phyloP scores from a whole-genome alignment of 495 filamentous ascomycete species.

The Paragyromitra xinjiangensis region DNA sequence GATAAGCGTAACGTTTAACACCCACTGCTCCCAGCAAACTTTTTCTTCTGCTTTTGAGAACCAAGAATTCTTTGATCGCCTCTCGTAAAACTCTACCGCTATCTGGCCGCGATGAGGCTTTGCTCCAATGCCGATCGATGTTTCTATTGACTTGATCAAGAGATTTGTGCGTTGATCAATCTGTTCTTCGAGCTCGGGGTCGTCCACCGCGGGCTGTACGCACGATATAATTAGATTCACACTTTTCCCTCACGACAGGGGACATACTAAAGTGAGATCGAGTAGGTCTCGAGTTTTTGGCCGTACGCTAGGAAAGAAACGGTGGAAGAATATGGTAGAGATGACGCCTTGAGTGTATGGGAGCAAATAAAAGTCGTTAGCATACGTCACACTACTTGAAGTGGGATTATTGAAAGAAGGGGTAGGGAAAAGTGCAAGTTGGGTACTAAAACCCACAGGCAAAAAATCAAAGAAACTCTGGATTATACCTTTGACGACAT shows the following conservation, averaged over 20 bases:
- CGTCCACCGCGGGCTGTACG: constrained; percentile 75
- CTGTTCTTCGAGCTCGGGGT: constrained; percentile 87
- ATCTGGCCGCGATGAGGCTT: constrained; percentile 64
- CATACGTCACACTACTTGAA: not conserved
- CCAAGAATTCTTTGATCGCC: constrained; percentile 81
- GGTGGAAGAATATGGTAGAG: constrained; percentile 98
- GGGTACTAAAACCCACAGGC: not conserved
- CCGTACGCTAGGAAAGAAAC: constrained; percentile 86
- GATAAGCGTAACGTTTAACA: constrained; percentile 86
- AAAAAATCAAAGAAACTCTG: not conserved
- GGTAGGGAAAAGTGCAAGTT: not conserved
- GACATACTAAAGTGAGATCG: constrained; percentile 75
- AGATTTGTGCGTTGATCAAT: constrained; percentile 85
- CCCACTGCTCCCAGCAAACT: constrained; percentile 96
- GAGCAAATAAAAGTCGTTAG: constrained; percentile 5
- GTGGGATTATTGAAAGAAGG: not conserved
- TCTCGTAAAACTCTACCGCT: constrained; percentile 91
- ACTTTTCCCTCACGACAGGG: not conserved
- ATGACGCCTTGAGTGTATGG: constrained; percentile 72
- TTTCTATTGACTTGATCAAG: constrained; percentile 68
- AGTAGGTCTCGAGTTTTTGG: constrained; percentile 90
- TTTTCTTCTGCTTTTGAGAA: constrained; percentile 83
- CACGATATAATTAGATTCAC: constrained; percentile 17
- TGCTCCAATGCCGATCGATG: constrained; percentile 57
- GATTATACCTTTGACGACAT: constrained; percentile 85